Conservation (phyloP, 2,329 filamentous ascomycete species). For the Colletotrichum abscissum region DNA sequence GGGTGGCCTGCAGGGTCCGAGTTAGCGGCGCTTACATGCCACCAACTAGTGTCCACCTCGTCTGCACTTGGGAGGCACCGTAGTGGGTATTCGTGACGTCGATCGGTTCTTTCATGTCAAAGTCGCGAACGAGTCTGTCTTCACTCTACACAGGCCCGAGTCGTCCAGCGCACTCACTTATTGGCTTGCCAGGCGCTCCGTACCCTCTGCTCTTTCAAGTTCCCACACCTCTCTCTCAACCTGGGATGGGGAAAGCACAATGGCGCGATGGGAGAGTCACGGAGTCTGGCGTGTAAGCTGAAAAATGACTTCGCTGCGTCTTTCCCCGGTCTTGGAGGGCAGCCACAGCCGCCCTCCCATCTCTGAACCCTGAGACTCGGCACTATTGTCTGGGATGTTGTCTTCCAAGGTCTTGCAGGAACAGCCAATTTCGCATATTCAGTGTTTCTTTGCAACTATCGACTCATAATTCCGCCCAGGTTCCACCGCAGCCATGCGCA, state of each 20-base stretch:
- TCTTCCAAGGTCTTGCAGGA: constrained; percentile 7
- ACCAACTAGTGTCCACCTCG: constrained; percentile 19
- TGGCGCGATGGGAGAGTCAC: background rate
- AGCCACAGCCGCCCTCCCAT: constrained; percentile 26
- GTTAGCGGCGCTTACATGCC: constrained; percentile 24
- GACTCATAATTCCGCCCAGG: background rate
- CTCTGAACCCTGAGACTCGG: constrained; percentile 6
- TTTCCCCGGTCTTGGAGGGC: background rate
- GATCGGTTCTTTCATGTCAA: constrained; percentile 31
- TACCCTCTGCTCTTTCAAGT: background rate
- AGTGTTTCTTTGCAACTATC: background rate
- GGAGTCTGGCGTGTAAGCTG: constrained; percentile 9
- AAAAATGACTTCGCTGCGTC: background rate
- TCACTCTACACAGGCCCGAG: background rate
- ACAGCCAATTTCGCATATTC: background rate
- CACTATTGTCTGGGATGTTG: constrained; percentile 4
- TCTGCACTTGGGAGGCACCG: constrained; percentile 6
- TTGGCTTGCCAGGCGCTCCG: background rate
- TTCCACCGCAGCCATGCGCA: background rate
- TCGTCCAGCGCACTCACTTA: background rate
- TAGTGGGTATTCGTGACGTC: constrained; percentile 31
- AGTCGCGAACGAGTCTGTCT: constrained; percentile 10
- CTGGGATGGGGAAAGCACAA: constrained; percentile 3
- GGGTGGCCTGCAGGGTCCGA: constrained; percentile 29
- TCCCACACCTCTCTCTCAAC: background rate